Evolutionary conservation across 768 basidiomycete genomes (phyloP).

Genomic region (Lentinula sp.): DNA sequence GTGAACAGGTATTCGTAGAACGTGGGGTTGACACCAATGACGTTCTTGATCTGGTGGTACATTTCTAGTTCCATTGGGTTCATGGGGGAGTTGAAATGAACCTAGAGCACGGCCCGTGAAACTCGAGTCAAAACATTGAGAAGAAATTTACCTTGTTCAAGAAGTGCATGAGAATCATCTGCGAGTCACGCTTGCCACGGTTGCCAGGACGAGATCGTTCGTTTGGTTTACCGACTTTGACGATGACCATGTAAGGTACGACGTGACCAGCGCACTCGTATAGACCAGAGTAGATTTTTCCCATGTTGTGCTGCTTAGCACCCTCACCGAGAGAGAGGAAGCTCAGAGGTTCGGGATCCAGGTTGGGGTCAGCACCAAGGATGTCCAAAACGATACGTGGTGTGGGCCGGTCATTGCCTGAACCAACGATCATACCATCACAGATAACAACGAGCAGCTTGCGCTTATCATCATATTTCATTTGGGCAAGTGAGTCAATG

Average conservation of each 20-base stretch:
- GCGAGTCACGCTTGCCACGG: conserved; percentile 96
- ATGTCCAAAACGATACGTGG: conserved; percentile 96
- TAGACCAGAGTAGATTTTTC: conserved; percentile 93
- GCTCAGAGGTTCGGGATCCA: conserved; percentile 91
- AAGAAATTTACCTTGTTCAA: conserved; percentile 74
- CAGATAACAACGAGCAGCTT: conserved; percentile 91
- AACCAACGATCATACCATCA: conserved; percentile 97
- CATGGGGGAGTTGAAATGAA: conserved; percentile 96
- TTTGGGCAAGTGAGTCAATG: conserved; percentile 88
- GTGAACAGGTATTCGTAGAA: conserved; percentile 97
- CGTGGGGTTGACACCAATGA: conserved; percentile 97
- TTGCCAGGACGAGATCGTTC: conserved; percentile 94
- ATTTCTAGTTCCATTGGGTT: conserved; percentile 96
- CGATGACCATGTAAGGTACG: conserved; percentile 88
- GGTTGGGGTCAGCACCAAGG: conserved; percentile 86
- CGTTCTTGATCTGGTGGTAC: conserved; percentile 99
- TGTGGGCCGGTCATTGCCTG: conserved; percentile 93
- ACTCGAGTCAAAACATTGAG: conserved; percentile 7
- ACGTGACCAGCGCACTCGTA: conserved; percentile 95
- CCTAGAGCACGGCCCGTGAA: conserved; percentile 36
- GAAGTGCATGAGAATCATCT: conserved; percentile 95
- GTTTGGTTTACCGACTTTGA: conserved; percentile 92
- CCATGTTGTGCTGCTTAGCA: conserved; percentile 95
- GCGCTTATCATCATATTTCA: conserved; percentile 98
- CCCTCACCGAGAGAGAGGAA: conserved; percentile 94